Base-by-base conservation (phyloP, 257 asterid genomes). In the Forsythia viridissima region DNA sequence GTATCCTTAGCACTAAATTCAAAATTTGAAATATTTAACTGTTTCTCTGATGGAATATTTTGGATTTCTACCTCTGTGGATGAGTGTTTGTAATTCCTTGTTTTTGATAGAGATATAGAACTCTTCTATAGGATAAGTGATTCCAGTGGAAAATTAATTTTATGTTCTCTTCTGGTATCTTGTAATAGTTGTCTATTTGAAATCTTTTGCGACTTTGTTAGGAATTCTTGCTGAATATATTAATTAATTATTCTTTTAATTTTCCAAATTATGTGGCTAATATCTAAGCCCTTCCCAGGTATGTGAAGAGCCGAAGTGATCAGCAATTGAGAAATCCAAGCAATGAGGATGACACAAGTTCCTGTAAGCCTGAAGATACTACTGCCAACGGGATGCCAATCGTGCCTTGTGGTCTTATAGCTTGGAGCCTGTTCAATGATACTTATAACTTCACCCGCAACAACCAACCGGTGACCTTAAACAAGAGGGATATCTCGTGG, bases 391-490 rank as follows among this genome's bases (percentile, higher is more conserved):
- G 85, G 39, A 13, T 0, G 15, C 89, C 97, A 39, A 92, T 96
- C 71, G 97, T 96, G 75, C 99, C 99, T 68, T 96, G 99, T 79
- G 99, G 99, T 79, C 97, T 96, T 76, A 85, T 91, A 34, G 91
- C 96, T 6, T 91, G 91, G 91, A 91, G 90, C 80, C 76, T 89
- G 83, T 89, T 89, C 73, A 85, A 61, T 36, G 99, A 93, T 73
- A 92, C 99, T 20, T 96, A 93, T 74, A 82, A 37, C n/a, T 87
- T 96, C 65, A 68, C 90, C n/a, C 90, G 71, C 76, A 79, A 80
- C 65, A 88, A 75, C 80, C 90, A 89, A 80, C 73, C 59, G n/a
- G 85, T 96, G 88, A 36, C 42, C 71, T 78, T 96, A 74, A 93
- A 88, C 88, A 86, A 90, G 84, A 89, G 76, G 4, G 97, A 73